Base-by-base conservation (phyloP, 106 monocot species). In the Dactylorhiza incarnata region DNA sequence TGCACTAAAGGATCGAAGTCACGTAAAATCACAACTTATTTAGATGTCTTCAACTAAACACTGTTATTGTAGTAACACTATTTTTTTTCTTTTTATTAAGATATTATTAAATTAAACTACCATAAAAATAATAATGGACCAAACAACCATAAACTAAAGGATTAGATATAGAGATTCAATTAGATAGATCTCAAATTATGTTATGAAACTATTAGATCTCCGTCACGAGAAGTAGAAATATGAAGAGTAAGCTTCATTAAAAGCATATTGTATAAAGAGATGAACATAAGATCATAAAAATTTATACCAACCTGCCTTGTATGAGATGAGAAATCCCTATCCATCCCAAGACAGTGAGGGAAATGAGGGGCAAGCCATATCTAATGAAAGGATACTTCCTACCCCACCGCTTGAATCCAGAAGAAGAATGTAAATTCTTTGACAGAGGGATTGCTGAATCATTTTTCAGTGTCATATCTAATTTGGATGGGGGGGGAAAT, bases 321-420 rank as follows among this genome's bases (percentile, higher is more conserved):
- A 95, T 81, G 68, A 95, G 86, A 89, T 93, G 93, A 71, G 86
- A 85, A n/a, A 95, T 90, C 19, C 95, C 95, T 26, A 95, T 68
- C 11, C 89, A 83, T n/a, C 95, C 95, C 13, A 93, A 77, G 12
- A 91, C 91, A 7, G 88, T 88, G 43, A 91, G 82, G 17, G 95
- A 95, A 75, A 95, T 87, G 50, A 95, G 83, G 5, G 95, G 92
- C 51, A 92, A 77, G 5, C 95, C 95, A 75, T 95, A 95, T 72
- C 88, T 83, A 52, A 95, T 49, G 72, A 95, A 92, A 7, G 95
- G 92, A 63, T 85, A 84, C 65, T 84, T 92, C 72, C 88, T 84
- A 13, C 95, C 88, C 92, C 92, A 95, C 65, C 92, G 78, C 69
- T 83, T 95, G 75, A 92, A 95, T 81, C 88, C 53, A 5, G 88